Conservation (phyloP, 768 basidiomycete species). For the Suillus clintonianus region DNA sequence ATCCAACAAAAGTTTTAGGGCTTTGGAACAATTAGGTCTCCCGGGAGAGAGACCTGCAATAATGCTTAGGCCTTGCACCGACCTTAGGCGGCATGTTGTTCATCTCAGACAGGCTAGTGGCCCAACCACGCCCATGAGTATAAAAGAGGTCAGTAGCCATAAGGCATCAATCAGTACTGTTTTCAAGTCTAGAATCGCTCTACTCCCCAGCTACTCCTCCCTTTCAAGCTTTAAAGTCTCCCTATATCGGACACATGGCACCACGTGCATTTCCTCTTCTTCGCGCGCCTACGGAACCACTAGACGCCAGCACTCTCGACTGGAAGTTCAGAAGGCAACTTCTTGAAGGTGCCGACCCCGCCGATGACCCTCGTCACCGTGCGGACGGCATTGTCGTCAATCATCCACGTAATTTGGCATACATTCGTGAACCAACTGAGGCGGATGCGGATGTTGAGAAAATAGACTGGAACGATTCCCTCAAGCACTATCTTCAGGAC, state of each 20-base stretch:
- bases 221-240: background rate
- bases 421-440: background rate
- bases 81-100: background rate
- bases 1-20: background rate
- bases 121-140: background rate
- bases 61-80: background rate
- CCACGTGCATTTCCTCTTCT: background rate
- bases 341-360: background rate
- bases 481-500: slow-evolving; percentile 8
- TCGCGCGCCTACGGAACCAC: background rate
- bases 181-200: background rate
- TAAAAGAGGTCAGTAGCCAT: background rate
- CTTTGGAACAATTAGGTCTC: background rate
- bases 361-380: background rate
- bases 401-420: background rate
- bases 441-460: background rate
- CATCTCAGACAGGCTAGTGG: background rate
- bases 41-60: background rate
- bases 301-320: background rate
- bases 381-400: background rate
- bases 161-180: background rate
- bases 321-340: background rate
- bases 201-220: background rate
- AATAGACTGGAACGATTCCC: background rate
- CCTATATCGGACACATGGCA: background rate